A percentile compares a stretch with the other conserved stretches of the same genome.
Conservation (phyloP, 306 rosid species). For the Gastrolobium villosum region DNA sequence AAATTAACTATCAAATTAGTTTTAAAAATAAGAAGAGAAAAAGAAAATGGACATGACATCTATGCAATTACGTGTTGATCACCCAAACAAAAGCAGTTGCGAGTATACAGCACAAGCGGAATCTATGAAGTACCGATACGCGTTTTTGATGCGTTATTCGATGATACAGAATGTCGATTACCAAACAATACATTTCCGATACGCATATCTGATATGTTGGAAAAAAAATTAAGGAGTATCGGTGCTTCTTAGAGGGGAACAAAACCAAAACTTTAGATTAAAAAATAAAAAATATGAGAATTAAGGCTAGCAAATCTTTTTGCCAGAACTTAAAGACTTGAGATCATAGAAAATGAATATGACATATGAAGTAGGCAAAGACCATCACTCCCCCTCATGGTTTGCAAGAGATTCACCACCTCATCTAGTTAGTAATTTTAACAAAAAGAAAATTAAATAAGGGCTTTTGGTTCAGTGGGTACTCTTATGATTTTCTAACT, state of each 20-base stretch:
- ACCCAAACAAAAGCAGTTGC: background rate
- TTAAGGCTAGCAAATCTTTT: constrained; percentile 19
- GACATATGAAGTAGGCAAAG: background rate
- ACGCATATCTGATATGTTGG: no score
- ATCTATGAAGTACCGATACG: no score
- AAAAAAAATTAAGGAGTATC: no score
- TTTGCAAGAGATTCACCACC: constrained; percentile 11
- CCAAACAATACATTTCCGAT: no score
- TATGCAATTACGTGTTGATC: background rate
- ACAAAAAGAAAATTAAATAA: background rate
- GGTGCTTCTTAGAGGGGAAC: no score
- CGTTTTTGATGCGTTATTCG: no score
- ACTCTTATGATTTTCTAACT: constrained; percentile 21
- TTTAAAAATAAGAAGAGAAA: no score
- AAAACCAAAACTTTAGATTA: background rate
- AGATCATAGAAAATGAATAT: background rate
- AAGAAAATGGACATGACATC: background rate
- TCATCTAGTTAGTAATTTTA: background rate
- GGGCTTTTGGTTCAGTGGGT: background rate
- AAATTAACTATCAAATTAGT: no score
- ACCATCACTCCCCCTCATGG: background rate
- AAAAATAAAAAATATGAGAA: background rate
- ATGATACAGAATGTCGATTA: no score
- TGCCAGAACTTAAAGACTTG: constrained; percentile 20
- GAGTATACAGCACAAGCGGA: background rate